These are phyloP conservation scores for Coemansia umbellata DNA, from an alignment of 192 early-diverging fungal genomes.

Conservation along the genomic window DNA sequence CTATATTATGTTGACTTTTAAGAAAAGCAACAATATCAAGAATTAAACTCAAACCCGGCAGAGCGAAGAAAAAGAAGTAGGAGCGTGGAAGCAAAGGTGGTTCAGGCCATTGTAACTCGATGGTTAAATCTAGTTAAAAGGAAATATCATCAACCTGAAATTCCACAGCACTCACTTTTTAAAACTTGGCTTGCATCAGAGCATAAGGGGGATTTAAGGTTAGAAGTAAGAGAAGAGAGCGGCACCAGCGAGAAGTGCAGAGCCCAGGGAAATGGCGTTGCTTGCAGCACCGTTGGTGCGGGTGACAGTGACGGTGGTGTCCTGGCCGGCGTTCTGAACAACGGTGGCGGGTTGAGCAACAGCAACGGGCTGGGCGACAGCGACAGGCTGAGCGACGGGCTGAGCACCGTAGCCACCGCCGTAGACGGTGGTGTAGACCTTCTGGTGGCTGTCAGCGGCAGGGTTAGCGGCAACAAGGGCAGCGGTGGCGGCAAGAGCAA, in stretches of 20 bases:
- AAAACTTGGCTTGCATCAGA: no score
- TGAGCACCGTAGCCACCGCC: constrained; percentile 1
- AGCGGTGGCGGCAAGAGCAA: constrained; percentile 21
- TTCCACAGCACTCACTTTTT: no score
- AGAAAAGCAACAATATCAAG: no score
- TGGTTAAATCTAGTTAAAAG: no score
- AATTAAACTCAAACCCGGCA: no score
- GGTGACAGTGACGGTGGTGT: constrained; percentile 42
- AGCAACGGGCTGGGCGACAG: constrained; percentile 15
- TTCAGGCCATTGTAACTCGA: no score
- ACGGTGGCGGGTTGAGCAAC: constrained; percentile 23
- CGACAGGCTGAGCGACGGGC: not conserved
- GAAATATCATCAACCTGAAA: no score
- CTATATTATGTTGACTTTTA: no score
- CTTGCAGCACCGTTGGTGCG: constrained; percentile 28
- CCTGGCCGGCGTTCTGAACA: constrained; percentile 30
- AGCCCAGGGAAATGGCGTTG: constrained; percentile 32
- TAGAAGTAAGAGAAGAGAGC: constrained; percentile 27
- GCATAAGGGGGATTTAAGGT: not conserved
- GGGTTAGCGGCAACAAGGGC: constrained; percentile 20
- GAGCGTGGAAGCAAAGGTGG: no score
- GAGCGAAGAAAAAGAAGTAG: no score
- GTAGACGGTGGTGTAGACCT: constrained; percentile 28
- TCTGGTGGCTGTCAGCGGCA: constrained; percentile 22
- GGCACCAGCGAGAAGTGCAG: constrained; percentile 19